Percentiles rank a stretch among this genome's conserved stretches.
phyloP scores from a whole-genome alignment of 2,329 filamentous ascomycete genomes.

The Exophiala viscosa region DNA sequence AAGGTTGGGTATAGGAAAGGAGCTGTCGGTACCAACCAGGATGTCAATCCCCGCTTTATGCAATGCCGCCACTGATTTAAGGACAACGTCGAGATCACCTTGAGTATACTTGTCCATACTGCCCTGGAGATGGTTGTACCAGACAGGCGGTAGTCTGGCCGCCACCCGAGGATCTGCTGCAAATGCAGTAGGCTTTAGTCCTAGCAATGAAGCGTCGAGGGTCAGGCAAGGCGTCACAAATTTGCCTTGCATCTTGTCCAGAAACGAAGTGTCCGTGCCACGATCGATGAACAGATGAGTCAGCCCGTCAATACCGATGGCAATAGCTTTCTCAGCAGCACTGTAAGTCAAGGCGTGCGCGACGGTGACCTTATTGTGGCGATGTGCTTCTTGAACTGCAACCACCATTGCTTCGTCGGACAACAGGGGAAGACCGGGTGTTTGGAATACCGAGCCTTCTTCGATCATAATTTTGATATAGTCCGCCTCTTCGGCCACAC shows the following conservation, averaged over 20 bases:
- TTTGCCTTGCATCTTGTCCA: background rate
- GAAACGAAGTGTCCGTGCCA: background rate
- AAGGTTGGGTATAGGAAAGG: background rate
- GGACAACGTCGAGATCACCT: background rate
- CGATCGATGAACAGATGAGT: background rate
- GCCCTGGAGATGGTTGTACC: background rate
- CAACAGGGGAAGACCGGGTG: background rate
- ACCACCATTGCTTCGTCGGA: background rate
- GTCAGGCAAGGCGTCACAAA: background rate
- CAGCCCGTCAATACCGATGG: background rate
- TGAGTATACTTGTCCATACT: background rate
- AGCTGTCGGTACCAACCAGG: background rate
- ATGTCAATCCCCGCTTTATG: slow-evolving; percentile 29
- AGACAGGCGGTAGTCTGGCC: background rate
- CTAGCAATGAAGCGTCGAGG: background rate
- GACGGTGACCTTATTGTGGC: background rate
- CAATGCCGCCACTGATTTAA: slow-evolving; percentile 28
- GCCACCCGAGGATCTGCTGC: background rate
- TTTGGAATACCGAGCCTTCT: background rate
- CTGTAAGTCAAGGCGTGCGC: background rate
- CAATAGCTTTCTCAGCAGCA: background rate
- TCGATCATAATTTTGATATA: background rate
- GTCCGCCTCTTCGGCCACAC: background rate
- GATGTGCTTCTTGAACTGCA: background rate
- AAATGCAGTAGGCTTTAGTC: background rate